Conservation (phyloP, 441 rosid genomes). For the Euphorbia schlechtendalii region DNA sequence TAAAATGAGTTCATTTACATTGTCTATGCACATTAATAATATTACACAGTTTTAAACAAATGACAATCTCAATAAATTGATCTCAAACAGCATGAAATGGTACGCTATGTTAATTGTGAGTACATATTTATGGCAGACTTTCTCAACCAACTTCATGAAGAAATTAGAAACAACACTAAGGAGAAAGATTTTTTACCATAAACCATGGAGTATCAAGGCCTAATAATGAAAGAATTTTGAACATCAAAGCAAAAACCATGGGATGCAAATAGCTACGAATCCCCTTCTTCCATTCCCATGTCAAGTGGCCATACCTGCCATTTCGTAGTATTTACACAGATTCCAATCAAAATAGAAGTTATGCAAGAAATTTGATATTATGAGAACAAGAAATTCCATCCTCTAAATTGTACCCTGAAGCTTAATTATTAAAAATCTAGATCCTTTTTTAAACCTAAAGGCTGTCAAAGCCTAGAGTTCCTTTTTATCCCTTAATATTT, state of each 20-base stretch:
- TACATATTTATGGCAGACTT: too few relatives aligned
- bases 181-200: conserved; percentile 61
- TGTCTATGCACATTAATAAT: too few relatives aligned
- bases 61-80: neutral
- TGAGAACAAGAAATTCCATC: neutral
- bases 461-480: too few relatives aligned
- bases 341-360: neutral
- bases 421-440: neutral
- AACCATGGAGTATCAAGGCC: conserved; percentile 72
- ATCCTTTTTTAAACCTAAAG: too few relatives aligned
- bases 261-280: conserved; percentile 85
- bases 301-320: conserved; percentile 75
- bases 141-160: neutral
- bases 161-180: too few relatives aligned
- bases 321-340: conserved; percentile 4
- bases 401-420: neutral
- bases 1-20: neutral
- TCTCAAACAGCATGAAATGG: neutral
- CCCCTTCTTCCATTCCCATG: conserved; percentile 86
- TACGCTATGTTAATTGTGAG: neutral
- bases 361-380: neutral
- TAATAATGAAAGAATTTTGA: conserved; percentile 49
- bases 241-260: conserved; percentile 52
- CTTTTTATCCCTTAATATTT: neutral
- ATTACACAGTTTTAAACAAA: neutral